Percentiles rank a stretch among this genome's conserved stretches.
phyloP scores from a whole-genome alignment of 176 grass and related monocot species.

The Echinochloa phyllopogon region DNA sequence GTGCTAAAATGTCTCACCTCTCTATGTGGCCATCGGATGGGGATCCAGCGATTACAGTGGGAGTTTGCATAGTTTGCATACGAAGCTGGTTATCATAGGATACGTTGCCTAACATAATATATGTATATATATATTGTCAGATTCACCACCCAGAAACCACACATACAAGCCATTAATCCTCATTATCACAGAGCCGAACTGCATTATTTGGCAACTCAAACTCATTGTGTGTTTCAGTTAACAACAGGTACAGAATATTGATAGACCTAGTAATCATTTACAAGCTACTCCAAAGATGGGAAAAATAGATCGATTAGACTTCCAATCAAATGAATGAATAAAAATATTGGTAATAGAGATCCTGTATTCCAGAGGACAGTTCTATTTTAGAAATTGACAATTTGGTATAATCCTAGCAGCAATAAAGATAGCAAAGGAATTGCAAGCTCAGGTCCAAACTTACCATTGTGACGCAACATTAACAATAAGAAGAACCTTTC shows the following conservation, averaged over 20 bases:
- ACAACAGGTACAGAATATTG: not conserved
- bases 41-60: no score
- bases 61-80: no score
- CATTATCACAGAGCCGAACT: not conserved
- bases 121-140: not conserved
- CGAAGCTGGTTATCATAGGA: no score
- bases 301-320: not conserved
- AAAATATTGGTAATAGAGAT: not conserved
- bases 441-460: not conserved
- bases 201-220: not conserved
- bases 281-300: not conserved
- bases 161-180: not conserved
- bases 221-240: not conserved
- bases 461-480: conserved; percentile 87
- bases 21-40: no score
- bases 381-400: not conserved
- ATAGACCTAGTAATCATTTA: not conserved
- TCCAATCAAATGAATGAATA: not conserved
- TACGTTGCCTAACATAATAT: no score
- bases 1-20: no score
- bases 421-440: not conserved
- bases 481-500: conserved; percentile 77
- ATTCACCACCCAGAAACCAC: not conserved
- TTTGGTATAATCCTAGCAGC: no score
- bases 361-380: not conserved